phyloP scores from a whole-genome alignment of 2,329 filamentous ascomycete species.

The Blumeriella jaapii region DNA sequence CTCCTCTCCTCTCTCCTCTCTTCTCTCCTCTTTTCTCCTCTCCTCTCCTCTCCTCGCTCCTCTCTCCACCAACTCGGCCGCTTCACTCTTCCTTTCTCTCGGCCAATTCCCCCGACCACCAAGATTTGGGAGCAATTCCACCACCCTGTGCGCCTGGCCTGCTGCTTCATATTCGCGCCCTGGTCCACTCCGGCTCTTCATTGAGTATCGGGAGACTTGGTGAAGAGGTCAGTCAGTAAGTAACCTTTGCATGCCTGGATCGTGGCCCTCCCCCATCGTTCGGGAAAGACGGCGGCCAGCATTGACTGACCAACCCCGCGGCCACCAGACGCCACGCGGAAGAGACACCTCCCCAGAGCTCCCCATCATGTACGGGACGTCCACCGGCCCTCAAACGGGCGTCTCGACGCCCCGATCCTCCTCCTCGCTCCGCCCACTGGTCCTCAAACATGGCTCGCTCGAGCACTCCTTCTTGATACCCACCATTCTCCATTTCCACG shows the following conservation, averaged over 20 bases:
- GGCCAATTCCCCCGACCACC: conserved; percentile 7
- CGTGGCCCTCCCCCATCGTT: too few relatives aligned
- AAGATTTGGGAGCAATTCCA: too few relatives aligned
- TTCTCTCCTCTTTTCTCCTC: too few relatives aligned
- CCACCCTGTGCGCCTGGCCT: too few relatives aligned
- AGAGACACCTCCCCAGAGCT: conserved; percentile 5
- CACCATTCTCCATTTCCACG: conserved; percentile 91
- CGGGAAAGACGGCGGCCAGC: too few relatives aligned
- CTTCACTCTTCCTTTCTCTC: conserved; percentile 3
- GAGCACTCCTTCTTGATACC: conserved; percentile 94
- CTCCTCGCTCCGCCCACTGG: conserved; percentile 82
- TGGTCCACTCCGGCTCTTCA: conserved; percentile 27
- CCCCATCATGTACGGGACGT: conserved; percentile 71
- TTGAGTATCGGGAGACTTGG: conserved; percentile 26
- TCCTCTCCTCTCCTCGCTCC: too few relatives aligned
- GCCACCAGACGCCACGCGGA: conserved; percentile 7
- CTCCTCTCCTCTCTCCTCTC: too few relatives aligned
- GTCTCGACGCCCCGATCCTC: conserved; percentile 93
- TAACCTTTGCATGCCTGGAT: neutral
- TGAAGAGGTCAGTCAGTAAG: conserved; percentile 15
- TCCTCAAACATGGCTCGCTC: conserved; percentile 84
- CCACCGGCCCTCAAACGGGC: conserved; percentile 81
- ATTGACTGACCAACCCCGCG: too few relatives aligned
- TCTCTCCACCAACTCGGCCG: conserved; percentile 1
- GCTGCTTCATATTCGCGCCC: conserved; percentile 11